Conservation (phyloP, 768 basidiomycete species). For the Sarcodon sp. region DNA sequence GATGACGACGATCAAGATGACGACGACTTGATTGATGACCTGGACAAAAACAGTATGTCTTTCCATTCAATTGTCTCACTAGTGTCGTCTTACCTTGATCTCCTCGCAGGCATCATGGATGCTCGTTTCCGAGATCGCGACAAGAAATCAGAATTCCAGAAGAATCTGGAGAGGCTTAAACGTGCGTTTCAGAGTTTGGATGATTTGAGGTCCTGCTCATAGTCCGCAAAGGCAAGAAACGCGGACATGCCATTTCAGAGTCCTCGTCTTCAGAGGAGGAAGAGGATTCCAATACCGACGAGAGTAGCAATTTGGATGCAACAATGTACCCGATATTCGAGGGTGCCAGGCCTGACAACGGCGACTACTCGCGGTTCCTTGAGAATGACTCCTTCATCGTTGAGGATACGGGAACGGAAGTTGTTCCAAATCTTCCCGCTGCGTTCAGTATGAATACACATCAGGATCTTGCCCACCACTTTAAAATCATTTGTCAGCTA, state of each 20-base stretch:
- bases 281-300: neutral
- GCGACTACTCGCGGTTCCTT: neutral
- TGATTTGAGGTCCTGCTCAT: neutral
- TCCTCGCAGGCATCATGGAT: constrained; percentile 42
- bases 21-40: constrained; percentile 31
- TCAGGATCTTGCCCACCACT: constrained; percentile 65
- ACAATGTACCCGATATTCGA: constrained; percentile 4
- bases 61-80: neutral
- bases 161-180: constrained; percentile 53
- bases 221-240: constrained; percentile 27
- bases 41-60: constrained; percentile 44
- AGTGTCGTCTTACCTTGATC: constrained; percentile 1
- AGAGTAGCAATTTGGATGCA: constrained; percentile 1
- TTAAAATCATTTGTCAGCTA: constrained; percentile 82
- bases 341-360: constrained; percentile 8
- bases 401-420: constrained; percentile 34
- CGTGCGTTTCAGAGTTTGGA: constrained; percentile 24
- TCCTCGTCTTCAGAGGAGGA: constrained; percentile 19
- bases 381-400: constrained; percentile 40
- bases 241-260: constrained; percentile 18
- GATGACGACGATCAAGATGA: constrained; percentile 29
- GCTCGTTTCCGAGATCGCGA: constrained; percentile 47
- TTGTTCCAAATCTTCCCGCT: constrained; percentile 40
- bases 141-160: constrained; percentile 48
- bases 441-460: constrained; percentile 75